These are phyloP conservation scores for Acmispon strigosus DNA, from an alignment of 306 rosid species.

Conservation along the genomic window DNA sequence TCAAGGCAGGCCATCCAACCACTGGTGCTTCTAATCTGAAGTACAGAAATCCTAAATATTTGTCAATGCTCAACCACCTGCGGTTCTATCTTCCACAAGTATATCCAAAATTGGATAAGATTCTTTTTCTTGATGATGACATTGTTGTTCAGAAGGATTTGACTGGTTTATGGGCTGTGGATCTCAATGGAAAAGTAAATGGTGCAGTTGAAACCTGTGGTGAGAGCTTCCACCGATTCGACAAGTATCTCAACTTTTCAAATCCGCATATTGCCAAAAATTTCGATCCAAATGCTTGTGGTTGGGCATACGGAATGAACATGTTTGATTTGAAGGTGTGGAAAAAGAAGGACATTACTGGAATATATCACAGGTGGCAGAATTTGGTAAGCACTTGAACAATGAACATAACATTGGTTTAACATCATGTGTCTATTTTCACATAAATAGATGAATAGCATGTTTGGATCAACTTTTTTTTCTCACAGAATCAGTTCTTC, in stretches of 20 bases:
- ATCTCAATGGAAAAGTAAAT: constrained; percentile 84
- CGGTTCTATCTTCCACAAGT: constrained; percentile 97
- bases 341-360: constrained; percentile 87
- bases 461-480: too few relatives aligned
- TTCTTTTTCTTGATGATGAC: constrained; percentile 95
- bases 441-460: not conserved
- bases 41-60: constrained; percentile 95
- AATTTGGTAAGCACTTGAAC: constrained; percentile 64
- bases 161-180: constrained; percentile 75
- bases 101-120: constrained; percentile 84
- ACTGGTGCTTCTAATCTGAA: constrained; percentile 85
- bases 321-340: constrained; percentile 90
- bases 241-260: constrained; percentile 90
- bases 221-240: constrained; percentile 92
- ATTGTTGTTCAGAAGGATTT: constrained; percentile 97
- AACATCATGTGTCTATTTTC: not conserved
- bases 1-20: constrained; percentile 86
- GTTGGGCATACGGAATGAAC: constrained; percentile 99
- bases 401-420: not conserved
- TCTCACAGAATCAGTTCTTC: too few relatives aligned
- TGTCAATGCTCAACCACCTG: constrained; percentile 94
- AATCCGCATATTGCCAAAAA: constrained; percentile 81
- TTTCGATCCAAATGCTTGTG: constrained; percentile 90
- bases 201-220: constrained; percentile 98
- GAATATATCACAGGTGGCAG: constrained; percentile 98